Evolutionary conservation across 2,329 filamentous ascomycete species (phyloP), one percentile per base, ranked within the genome.

Genomic region (Trichoderma semiorbis): DNA sequence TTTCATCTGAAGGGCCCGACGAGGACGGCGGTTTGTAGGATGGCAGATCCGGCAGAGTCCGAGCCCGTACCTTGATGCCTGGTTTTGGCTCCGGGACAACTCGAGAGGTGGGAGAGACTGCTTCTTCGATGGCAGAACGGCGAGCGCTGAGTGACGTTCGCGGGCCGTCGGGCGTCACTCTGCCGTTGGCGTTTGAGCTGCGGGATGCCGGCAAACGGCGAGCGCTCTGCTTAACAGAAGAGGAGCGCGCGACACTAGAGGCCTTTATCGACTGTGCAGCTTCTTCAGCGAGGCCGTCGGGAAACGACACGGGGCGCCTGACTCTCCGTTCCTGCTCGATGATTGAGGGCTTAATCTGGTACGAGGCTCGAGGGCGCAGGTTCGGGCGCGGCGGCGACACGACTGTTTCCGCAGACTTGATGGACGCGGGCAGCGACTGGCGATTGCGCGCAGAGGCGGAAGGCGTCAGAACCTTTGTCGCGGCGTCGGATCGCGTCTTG

Each of bases 31-130:
- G 78, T 75, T 85, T 87, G 74, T 84, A 83, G 68, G 84, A 77
- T 65, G 85, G 77, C 70, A 86, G 78, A 75, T 87, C 85, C 67
- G 84, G 84, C 77, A 85, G 85, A 70, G 83, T 84, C 43, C 81
- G 81, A 70, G 70, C 65, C 26, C 72, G 62, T 58, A 73, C 73
- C 73, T 76, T 71, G 53, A 67, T 69, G 21, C 75, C 71, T 67
- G 76, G 72, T 21, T 70, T 73, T 34, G 66, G 57, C 18, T 76
- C 76, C 47, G 75, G 73, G 50, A 72, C 71, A 34, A 73, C 70
- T n/a, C 74, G 75, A 60, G 71, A 74, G 34, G 74, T 71, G n/a
- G 74, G 75, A 67, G 72, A 74, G 63, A 75, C 76, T 65, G 76
- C 75, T 68, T 80, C 78, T 61, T 78, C 77, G 70, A 78, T 75